Base-by-base conservation (phyloP, 2,329 filamentous ascomycete species). In the Sphaerostilbella broomeana region DNA sequence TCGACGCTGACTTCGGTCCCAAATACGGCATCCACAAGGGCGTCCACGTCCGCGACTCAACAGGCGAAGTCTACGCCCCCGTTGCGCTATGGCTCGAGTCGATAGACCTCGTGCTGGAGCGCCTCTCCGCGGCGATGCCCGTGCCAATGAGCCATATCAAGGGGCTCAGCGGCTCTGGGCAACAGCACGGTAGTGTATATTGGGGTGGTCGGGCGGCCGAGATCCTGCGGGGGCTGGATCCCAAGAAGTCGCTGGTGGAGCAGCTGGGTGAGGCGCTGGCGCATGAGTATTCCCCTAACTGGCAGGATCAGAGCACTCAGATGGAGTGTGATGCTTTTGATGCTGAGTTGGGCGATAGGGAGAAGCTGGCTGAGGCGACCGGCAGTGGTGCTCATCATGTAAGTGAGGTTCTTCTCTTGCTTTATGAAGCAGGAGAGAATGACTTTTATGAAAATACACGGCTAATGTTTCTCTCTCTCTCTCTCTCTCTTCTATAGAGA, bases 181-280 rank as follows among this genome's bases (percentile, higher is more conserved):
- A 97, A 75, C 92, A 98, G 70, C 92, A 97, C 63, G 92, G 92
- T 22, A 97, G 90, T 59, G 88, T 97, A 19, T 97, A 92, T 67
- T 97, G 90, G 90, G 84, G 76, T 43, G 60, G 68, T 30, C 66
- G 79, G 41, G 89, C 86, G 5, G 83, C 85, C 56, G 55, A 62
- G 6, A 55, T 83, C 29, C 72, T 97, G 29, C 64, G 59, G 4
- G 65, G 54, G 10, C 65, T 97, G 29, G 71, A 86, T 49, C 57
- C 72, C 3, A 63, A 63, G 15, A 75, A 75, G 57, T 65, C 72
- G 1, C 67, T 97, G 32, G 72, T 84, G 35, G 79, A 84, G 44
- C 88, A 94, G 65, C 68, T 97, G 18, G 63, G 68, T 8, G 67
- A 64, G 3, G 84, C 83, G 0, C 86, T 97, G 56, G 84, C 88